Evolutionary conservation across 2,329 filamentous ascomycete species (phyloP).

Genomic region (Claviceps cyperi): DNA sequence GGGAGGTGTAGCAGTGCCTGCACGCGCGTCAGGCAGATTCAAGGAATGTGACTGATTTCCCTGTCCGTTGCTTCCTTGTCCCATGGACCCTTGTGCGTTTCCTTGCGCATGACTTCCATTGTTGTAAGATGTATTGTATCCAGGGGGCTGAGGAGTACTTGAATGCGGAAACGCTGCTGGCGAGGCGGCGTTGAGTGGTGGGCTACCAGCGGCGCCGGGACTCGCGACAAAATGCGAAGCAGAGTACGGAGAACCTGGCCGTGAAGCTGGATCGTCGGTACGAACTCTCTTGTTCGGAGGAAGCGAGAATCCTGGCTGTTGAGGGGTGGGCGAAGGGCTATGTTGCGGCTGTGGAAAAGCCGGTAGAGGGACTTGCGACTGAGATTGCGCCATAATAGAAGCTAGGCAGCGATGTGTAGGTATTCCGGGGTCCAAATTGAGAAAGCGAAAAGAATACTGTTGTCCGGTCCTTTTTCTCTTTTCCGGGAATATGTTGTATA

Average conservation of each 20-base stretch:
- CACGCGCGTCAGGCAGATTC: conserved; percentile 21
- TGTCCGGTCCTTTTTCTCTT: not conserved
- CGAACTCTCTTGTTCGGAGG: conserved; percentile 54
- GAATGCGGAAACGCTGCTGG: conserved; percentile 21
- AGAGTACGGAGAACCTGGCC: conserved; percentile 48
- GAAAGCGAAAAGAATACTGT: conserved; percentile 1
- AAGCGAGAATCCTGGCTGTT: conserved; percentile 38
- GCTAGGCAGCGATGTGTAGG: conserved; percentile 3
- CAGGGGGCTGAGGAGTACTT: conserved; percentile 17
- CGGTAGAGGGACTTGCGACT: conserved; percentile 34
- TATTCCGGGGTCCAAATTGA: conserved; percentile 2
- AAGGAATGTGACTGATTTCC: conserved; percentile 5
- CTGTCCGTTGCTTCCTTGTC: too few relatives aligned
- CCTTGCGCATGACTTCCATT: conserved; percentile 23
- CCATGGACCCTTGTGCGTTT: too few relatives aligned
- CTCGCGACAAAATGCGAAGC: conserved; percentile 35
- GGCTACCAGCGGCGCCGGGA: conserved; percentile 27
- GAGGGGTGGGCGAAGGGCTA: conserved; percentile 44
- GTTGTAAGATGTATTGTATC: conserved; percentile 23
- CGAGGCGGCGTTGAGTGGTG: conserved; percentile 22
- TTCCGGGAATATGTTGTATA: not conserved
- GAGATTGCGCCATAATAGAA: conserved; percentile 42
- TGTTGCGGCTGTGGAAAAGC: conserved; percentile 49
- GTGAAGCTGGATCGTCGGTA: conserved; percentile 50
- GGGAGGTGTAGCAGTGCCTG: conserved; percentile 17